phyloP scores from a whole-genome alignment of 805 yeast species.

The Candida ulmi region DNA sequence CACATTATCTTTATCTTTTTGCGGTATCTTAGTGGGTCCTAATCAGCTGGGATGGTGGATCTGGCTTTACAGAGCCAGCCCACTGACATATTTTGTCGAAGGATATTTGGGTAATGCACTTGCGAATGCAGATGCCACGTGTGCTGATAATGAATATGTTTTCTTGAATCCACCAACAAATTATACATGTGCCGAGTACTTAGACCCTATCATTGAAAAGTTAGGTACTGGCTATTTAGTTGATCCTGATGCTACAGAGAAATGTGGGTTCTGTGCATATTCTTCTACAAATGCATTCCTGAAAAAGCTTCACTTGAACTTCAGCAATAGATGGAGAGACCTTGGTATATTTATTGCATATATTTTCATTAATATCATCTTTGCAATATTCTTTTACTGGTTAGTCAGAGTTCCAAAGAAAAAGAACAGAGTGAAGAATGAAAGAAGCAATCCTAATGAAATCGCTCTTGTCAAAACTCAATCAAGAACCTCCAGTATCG shows the following conservation, averaged over 20 bases:
- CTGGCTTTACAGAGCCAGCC: constrained; percentile 69
- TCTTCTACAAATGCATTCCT: constrained; percentile 54
- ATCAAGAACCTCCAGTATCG: too few relatives aligned
- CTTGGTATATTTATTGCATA: constrained; percentile 47
- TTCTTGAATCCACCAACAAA: constrained; percentile 46
- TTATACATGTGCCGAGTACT: constrained; percentile 50
- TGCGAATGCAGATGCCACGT: constrained; percentile 40
- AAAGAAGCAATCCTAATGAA: too few relatives aligned
- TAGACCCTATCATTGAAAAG: constrained; percentile 28
- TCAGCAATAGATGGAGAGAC: constrained; percentile 57
- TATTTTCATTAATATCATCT: constrained; percentile 32
- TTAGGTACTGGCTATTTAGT: constrained; percentile 22
- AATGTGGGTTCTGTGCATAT: constrained; percentile 58
- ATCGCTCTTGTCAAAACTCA: too few relatives aligned
- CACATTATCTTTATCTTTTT: constrained; percentile 59
- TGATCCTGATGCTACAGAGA: constrained; percentile 29
- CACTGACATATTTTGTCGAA: constrained; percentile 57
- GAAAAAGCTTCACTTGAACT: constrained; percentile 32
- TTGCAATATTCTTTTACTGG: constrained; percentile 45
- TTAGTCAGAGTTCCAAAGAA: constrained; percentile 67
- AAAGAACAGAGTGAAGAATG: constrained; percentile 28
- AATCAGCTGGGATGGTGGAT: constrained; percentile 66
- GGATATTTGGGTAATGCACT: constrained; percentile 50
- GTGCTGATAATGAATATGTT: constrained; percentile 43
- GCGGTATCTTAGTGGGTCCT: constrained; percentile 65